Evolutionary conservation across 208 protist genomes (phyloP), one percentile per base, ranked within the genome.

Genomic region (Wallacemonas sp.): DNA sequence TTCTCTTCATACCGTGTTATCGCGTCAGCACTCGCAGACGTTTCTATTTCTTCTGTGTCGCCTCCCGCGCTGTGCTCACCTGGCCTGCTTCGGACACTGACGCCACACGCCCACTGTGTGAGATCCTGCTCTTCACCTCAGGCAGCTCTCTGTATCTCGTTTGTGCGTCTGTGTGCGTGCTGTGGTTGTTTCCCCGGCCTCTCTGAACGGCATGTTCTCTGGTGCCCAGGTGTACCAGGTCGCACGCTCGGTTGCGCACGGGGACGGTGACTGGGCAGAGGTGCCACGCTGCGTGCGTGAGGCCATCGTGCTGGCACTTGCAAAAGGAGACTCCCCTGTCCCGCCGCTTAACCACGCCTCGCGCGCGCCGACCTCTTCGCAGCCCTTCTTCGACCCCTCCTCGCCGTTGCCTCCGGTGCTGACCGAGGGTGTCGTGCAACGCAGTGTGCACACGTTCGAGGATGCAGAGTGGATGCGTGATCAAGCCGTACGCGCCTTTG

Each of bases 191-290:
- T n/a, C n/a, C n/a, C n/a, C n/a, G n/a, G n/a, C n/a, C n/a, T n/a
- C n/a, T n/a, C n/a, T n/a, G n/a, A n/a, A n/a, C 10, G 54, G 9
- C 36, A 77, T 82, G 63, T 48, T 67, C 42, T 71, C 50, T 19
- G 62, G 52, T 13, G 46, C 55, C 32, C 59, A 68, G 19, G 54
- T 79, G 2, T 37, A 61, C 26, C 63, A 71, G 39, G 70, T 87
- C 9, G 63, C 70, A 38, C 71, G 70, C 3, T 33, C 76, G 6
- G 73, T 79, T 32, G 69, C 69, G 1, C 68, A 76, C 34, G 85
- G 82, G 13, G 85, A 89, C 22, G 85, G 85, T 0, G 85, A 94
- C 42, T 94, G 89, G 85, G 71, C 78, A 2, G 71, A 81, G 44
- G 80, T 94, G 5, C 83, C 83, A 2, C 58, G 57, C 1, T 73